Base-by-base conservation (phyloP, 1,284 basidiomycete species). In the Irpex lacteus region DNA sequence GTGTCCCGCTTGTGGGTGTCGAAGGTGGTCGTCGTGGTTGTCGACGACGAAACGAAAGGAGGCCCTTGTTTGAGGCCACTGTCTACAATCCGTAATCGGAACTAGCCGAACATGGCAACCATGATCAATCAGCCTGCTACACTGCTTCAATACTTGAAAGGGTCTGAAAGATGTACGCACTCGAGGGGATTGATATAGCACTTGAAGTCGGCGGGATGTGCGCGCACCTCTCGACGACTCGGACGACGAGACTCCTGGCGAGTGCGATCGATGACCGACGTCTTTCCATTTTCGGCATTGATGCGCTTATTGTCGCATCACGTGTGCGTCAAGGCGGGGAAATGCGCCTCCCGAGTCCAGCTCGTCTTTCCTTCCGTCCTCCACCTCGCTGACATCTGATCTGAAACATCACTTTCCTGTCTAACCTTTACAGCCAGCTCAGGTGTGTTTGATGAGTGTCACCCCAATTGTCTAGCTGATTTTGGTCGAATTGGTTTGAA, bases 71-170 rank as follows among this genome's bases (percentile, higher is more conserved):
- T 60, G 47, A 63, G 44, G 54, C 58, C 56, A 61, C 26, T 58
- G 52, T 19, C 37, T 49, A 13, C 44, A 18, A 50, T 40, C 13
- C 36, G 18, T 36, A 63, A 60, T 66, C 65, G 65, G 65, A 66
- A 60, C 65, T 66, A 66, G 62, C 65, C 65, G 65, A 66, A 63
- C 61, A 40, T 66, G 59, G 65, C 65, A 66, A 66, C 65, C 64
- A 56, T 50, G 54, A 66, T 61, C 65, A 66, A 63, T 60, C 54
- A 56, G 34, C 54, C 21, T 56, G 54, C 19, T 34, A 56, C 52
- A 26, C 21, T 56, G 54, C 34, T 56, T 36, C 8, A 26, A 56
- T 56, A 21, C 13, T 13, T 56, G 2, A 6, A 13, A 56, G 54
- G 13, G 36, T 11, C 15, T 34, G 32, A 36, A 36, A 56, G n/a